These are phyloP conservation scores for Coemansia sp. DNA, from an alignment of 192 early-diverging fungal species.

Conservation along the genomic window DNA sequence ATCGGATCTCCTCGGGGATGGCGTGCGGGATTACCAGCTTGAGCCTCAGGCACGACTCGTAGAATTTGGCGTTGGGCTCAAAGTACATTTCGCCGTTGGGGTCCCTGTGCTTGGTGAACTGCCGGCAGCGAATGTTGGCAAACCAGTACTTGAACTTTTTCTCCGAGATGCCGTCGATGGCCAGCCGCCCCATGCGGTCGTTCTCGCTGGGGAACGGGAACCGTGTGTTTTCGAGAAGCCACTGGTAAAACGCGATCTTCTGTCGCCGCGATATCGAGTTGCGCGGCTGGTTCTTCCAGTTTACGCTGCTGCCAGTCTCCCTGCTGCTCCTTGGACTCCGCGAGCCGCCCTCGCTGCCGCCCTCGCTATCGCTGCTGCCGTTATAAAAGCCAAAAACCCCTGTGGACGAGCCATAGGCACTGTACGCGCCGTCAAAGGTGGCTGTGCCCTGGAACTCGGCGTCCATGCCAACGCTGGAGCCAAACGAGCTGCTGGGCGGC, in stretches of 20 bases:
- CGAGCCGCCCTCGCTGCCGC: not conserved
- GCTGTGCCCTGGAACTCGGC: not conserved
- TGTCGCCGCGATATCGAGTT: constrained; percentile 30
- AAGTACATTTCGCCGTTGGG: constrained; percentile 18
- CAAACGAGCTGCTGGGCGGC: not conserved
- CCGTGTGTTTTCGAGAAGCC: constrained; percentile 24
- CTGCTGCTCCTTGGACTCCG: not conserved
- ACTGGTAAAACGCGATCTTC: constrained; percentile 25
- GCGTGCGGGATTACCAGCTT: constrained; percentile 8
- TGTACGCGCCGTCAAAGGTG: not conserved
- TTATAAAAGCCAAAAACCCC: not conserved
- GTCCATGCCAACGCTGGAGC: not conserved
- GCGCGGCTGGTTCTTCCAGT: constrained; percentile 34
- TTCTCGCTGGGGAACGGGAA: constrained; percentile 29
- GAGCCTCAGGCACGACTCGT: constrained; percentile 29
- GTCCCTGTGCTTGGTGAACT: constrained; percentile 27
- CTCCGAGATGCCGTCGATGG: constrained; percentile 16
- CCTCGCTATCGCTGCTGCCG: not conserved
- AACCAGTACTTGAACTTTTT: constrained; percentile 44
- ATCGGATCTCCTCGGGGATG: constrained; percentile 13
- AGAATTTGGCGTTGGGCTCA: constrained; percentile 40
- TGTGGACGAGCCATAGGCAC: too few species aligned
- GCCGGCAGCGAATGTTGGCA: constrained; percentile 43
- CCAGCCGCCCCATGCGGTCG: constrained; percentile 16
- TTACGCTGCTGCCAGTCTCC: not conserved